These are phyloP conservation scores for Colletotrichum phormii DNA, from an alignment of 2,329 filamentous ascomycete species.

Conservation along the genomic window DNA sequence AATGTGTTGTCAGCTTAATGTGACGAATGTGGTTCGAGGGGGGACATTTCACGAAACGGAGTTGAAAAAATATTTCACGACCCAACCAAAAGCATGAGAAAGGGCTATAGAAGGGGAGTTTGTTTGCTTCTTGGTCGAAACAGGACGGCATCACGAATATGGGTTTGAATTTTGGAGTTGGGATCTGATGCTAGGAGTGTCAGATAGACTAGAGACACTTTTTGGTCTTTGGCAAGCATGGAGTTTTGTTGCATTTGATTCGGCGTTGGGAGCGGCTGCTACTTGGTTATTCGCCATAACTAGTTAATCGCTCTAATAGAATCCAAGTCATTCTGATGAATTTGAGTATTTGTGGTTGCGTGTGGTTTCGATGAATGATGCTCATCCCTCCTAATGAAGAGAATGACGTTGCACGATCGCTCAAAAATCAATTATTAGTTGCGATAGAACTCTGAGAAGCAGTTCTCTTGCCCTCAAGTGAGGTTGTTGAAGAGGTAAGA, in stretches of 20 bases:
- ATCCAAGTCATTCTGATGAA: conserved; percentile 4
- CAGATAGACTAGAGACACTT: conserved; percentile 29
- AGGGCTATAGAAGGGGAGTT: conserved; percentile 30
- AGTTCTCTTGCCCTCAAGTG: neutral
- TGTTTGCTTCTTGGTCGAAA: conserved; percentile 2
- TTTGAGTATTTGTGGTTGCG: too few relatives aligned
- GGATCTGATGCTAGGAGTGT: neutral
- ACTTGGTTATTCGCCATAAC: neutral
- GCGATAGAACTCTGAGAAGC: neutral
- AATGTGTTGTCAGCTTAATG: conserved; percentile 15
- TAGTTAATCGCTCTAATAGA: conserved; percentile 28
- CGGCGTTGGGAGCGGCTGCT: conserved; percentile 5
- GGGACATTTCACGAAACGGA: neutral
- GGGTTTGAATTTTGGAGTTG: neutral
- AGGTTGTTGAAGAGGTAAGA: neutral
- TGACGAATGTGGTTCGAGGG: neutral
- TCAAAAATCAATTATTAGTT: neutral
- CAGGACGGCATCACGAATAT: conserved; percentile 11
- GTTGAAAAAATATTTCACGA: conserved; percentile 23
- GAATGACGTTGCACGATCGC: neutral
- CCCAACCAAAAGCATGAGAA: conserved; percentile 14
- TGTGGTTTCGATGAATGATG: neutral
- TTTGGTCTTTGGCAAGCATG: conserved; percentile 11
- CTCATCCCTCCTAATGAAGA: neutral
- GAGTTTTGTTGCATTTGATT: conserved; percentile 18